Evolutionary conservation across 2,329 filamentous ascomycete genomes (phyloP), one percentile per base, ranked within the genome.

Genomic region (Fusarium sp.): DNA sequence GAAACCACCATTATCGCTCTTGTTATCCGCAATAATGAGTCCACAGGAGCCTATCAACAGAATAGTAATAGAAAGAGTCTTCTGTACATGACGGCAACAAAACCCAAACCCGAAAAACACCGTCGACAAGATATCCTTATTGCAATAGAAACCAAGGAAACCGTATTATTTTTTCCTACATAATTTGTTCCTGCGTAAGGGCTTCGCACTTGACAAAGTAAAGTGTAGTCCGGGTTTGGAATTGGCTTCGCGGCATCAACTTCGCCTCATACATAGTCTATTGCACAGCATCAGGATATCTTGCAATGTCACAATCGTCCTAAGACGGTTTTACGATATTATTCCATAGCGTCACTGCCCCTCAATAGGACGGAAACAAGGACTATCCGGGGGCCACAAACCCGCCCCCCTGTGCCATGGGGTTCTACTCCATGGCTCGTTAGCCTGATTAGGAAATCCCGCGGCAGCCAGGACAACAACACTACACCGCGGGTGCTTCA

Each of bases 201-300:
- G n/a, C 14, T 14, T 34, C 7, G 14, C 33, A n/a, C 8, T n/a
- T 9, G 33, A 36, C 2, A 36, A 14, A n/a, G 4, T 0, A n/a
- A 3, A 7, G 6, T 1, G 33, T n/a, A 4, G 0, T 7, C 5
- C 6, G 4, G 14, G 1, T 2, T 6, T 9, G 3, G 33, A 36
- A 36, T n/a, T n/a, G 14, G 1, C 14, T n/a, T 36, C 4, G 33
- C 0, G 5, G 2, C 33, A 9, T 9, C 33, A 36, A 8, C 14
- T 14, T 25, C 7, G 0, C 25, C 7, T 3, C 7, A 25, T 8
- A 25, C 6, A 7, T 25, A 6, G 31, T 34, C 13, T 34, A 2
- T 34, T 34, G 31, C 13, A 8, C 0, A 8, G 25, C 7, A 25
- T 25, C 7, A 1, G 25, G 25, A 25, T 14, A 14, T 1, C 11